phyloP scores from a whole-genome alignment of 1,284 basidiomycete species.

The Ustanciosporium gigantosporum region DNA sequence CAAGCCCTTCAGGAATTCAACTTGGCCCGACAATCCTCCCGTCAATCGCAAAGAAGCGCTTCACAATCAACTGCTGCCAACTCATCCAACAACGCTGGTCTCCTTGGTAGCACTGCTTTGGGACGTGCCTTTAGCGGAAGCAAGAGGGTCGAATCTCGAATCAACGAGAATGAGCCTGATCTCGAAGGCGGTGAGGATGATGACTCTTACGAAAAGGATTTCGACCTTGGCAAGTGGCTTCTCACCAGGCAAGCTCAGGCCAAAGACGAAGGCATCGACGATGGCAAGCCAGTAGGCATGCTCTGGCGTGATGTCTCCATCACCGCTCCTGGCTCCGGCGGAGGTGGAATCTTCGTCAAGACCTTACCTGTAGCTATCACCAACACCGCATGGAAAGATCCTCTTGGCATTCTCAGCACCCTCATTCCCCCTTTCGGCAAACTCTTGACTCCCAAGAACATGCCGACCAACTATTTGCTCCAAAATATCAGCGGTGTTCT shows the following conservation, averaged over 20 bases:
- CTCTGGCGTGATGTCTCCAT: slow-evolving; percentile 46
- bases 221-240: slow-evolving; percentile 46
- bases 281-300: slow-evolving; percentile 47
- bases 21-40: slow-evolving; percentile 20
- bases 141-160: slow-evolving; percentile 5
- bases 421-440: slow-evolving; percentile 28
- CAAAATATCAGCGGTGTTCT: slow-evolving; percentile 37
- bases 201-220: slow-evolving; percentile 13
- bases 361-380: slow-evolving; percentile 43
- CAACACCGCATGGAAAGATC: slow-evolving; percentile 46
- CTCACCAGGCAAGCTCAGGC: slow-evolving; percentile 27
- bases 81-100: slow-evolving; percentile 2
- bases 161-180: slow-evolving; percentile 14
- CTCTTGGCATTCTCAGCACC: slow-evolving; percentile 37
- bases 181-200: slow-evolving; percentile 4
- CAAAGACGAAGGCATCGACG: slow-evolving; percentile 32
- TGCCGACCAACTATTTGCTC: slow-evolving; percentile 27
- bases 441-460: slow-evolving; percentile 19
- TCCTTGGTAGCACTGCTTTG: slow-evolving; percentile 5
- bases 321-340: slow-evolving; percentile 33
- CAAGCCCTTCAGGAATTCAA: slow-evolving; percentile 37
- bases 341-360: slow-evolving; percentile 49
- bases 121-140: slow-evolving; percentile 16
- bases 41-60: slow-evolving; percentile 1
- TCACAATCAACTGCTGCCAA: slow-evolving; percentile 1